Evolutionary conservation across 1,139 yeast genomes (phyloP).

Genomic region (Yamadazyma mexicana): DNA sequence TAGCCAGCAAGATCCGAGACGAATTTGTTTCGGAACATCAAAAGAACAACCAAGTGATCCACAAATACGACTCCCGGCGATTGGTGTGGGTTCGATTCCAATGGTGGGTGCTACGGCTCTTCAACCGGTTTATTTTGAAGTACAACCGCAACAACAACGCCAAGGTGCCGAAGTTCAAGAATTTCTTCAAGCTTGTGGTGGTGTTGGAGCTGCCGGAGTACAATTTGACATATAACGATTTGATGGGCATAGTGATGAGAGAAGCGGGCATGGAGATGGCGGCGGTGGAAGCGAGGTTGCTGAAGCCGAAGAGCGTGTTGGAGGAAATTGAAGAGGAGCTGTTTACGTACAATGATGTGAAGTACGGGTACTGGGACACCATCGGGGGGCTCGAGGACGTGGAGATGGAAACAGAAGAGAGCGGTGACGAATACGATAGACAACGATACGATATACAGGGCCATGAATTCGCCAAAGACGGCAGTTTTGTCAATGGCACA

Average conservation of each 20-base stretch:
- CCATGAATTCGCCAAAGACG: neutral
- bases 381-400: conserved; percentile 26
- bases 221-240: conserved; percentile 23
- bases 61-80: conserved; percentile 26
- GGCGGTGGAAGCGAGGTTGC: conserved; percentile 11
- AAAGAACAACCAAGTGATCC: conserved; percentile 16
- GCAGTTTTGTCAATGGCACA: too few relatives aligned
- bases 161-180: conserved; percentile 21
- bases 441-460: too few relatives aligned
- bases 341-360: conserved; percentile 20
- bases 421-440: too few relatives aligned
- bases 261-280: conserved; percentile 28
- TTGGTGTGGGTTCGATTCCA: conserved; percentile 32
- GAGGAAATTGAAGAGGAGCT: conserved; percentile 18
- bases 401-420: conserved; percentile 25
- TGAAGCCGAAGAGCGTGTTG: conserved; percentile 13
- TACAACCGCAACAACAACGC: conserved; percentile 25
- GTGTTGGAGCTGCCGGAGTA: conserved; percentile 12
- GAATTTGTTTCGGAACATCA: conserved; percentile 22
- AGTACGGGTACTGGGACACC: conserved; percentile 41
- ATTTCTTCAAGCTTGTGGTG: conserved; percentile 20
- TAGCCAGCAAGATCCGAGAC: conserved; percentile 27
- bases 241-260: conserved; percentile 25
- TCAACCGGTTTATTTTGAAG: conserved; percentile 34
- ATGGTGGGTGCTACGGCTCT: conserved; percentile 38